A percentile compares a stretch with the other conserved stretches of the same genome.
Conservation (phyloP, 2,329 filamentous ascomycete species). For the Venturiaceae sp. region DNA sequence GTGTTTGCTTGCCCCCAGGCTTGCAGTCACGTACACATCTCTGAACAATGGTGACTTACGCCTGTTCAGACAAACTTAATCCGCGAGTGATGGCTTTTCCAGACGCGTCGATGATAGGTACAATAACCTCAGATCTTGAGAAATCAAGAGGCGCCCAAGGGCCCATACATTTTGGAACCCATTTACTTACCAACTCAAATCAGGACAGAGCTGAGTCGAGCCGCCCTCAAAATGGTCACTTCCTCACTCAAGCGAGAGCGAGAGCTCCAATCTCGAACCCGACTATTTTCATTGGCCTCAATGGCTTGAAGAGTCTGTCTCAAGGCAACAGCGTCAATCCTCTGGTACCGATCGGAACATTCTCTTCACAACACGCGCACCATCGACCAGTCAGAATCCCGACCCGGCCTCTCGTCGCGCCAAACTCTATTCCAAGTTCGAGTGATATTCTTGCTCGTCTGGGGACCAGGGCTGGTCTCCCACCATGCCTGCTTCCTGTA, state of each 20-base stretch:
- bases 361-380: not conserved
- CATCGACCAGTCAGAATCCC: not conserved
- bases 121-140: no score
- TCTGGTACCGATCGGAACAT: not conserved
- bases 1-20: not conserved
- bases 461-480: not conserved
- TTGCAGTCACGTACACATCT: not conserved
- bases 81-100: not conserved
- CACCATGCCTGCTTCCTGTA: not conserved
- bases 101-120: not conserved
- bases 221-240: not conserved
- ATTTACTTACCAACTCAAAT: not conserved
- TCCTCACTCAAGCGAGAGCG: not conserved
- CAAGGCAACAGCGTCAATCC: not conserved
- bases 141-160: not conserved
- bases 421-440: not conserved
- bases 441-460: not conserved
- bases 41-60: not conserved
- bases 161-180: not conserved
- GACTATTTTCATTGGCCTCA: no score
- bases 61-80: not conserved
- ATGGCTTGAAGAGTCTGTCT: no score
- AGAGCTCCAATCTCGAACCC: not conserved
- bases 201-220: not conserved
- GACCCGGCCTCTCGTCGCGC: not conserved